Evolutionary conservation across 1,284 basidiomycete species (phyloP).

Genomic region (Tilletiopsis washingtonensis): DNA sequence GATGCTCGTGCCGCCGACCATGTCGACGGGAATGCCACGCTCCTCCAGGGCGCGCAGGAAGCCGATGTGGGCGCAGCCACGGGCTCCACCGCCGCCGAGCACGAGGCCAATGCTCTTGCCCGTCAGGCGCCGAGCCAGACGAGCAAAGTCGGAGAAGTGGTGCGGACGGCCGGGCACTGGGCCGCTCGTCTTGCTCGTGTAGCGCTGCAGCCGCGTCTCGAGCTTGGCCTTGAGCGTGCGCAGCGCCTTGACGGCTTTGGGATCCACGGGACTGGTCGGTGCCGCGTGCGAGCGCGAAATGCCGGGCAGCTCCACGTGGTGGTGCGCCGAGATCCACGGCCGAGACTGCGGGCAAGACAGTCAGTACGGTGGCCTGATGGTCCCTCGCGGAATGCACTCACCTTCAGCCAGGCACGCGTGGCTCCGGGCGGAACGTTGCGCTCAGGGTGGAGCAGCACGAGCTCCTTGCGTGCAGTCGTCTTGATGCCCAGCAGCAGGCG

Average conservation of each 20-base stretch:
- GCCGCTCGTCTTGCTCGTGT: constrained; percentile 13
- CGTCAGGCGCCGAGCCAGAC: constrained; percentile 81
- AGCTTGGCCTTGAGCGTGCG: constrained; percentile 75
- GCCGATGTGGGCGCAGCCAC: constrained; percentile 87
- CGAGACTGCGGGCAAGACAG: constrained; percentile 53
- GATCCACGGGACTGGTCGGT: constrained; percentile 52
- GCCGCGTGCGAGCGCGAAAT: constrained; percentile 46
- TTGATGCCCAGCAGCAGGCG: constrained; percentile 78
- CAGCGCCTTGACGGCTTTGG: constrained; percentile 74
- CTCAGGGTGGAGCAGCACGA: constrained; percentile 87
- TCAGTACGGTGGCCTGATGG: no score
- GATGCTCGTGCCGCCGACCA: constrained; percentile 73
- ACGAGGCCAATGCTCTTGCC: constrained; percentile 90
- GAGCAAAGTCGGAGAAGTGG: constrained; percentile 83
- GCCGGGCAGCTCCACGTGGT: constrained; percentile 75
- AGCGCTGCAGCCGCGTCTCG: constrained; percentile 78
- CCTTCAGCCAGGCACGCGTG: constrained; percentile 92
- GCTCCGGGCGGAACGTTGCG: constrained; percentile 81
- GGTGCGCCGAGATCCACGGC: constrained; percentile 87
- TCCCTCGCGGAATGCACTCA: constrained; percentile 43
- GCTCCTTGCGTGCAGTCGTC: constrained; percentile 92
- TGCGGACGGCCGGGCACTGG: constrained; percentile 52
- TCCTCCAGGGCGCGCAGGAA: constrained; percentile 86
- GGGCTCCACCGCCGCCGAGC: constrained; percentile 88
- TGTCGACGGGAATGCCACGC: constrained; percentile 83